phyloP scores from a whole-genome alignment of 2,329 filamentous ascomycete species.

The Colletotrichum viniferum region DNA sequence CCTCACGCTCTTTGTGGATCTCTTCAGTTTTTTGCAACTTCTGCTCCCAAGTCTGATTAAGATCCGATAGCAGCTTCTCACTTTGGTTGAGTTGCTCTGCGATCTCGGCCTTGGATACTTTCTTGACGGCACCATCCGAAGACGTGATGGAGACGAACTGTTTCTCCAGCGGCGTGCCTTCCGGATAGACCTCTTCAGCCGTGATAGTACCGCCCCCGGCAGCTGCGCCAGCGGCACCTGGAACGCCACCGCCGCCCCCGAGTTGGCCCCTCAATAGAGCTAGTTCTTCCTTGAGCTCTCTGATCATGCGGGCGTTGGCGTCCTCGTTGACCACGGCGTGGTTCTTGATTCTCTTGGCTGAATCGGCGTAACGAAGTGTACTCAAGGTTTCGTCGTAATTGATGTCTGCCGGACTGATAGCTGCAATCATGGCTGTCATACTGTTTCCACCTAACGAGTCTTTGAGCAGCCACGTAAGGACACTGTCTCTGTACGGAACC shows the following conservation, averaged over 20 bases:
- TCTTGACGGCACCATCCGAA: constrained; percentile 84
- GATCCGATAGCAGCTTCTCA: constrained; percentile 92
- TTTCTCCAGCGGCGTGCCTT: constrained; percentile 90
- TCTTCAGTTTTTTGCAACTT: constrained; percentile 94
- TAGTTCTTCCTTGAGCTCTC: constrained; percentile 95
- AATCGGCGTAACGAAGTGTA: constrained; percentile 94
- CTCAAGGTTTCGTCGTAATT: constrained; percentile 98
- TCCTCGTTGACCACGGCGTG: constrained; percentile 99
- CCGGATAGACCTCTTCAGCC: constrained; percentile 84
- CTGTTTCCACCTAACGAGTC: constrained; percentile 98
- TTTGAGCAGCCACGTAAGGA: constrained; percentile 95
- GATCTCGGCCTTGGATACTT: constrained; percentile 98
- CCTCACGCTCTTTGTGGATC: constrained; percentile 96
- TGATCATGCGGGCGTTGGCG: constrained; percentile 97
- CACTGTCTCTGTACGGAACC: constrained; percentile 96
- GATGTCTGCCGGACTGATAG: constrained; percentile 97
- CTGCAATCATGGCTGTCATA: constrained; percentile 99
- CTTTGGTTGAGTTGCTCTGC: constrained; percentile 95
- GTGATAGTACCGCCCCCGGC: constrained; percentile 53
- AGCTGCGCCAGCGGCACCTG: constrained; percentile 42
- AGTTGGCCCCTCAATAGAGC: constrained; percentile 86
- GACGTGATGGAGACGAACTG: constrained; percentile 95
- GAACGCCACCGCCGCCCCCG: constrained; percentile 55
- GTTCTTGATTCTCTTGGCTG: constrained; percentile 99
- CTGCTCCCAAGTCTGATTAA: constrained; percentile 99